A percentile compares a stretch with the other conserved stretches of the same genome.
Evolutionary conservation across 1,139 yeast species (phyloP).

Genomic region (Candida sanyaensis): DNA sequence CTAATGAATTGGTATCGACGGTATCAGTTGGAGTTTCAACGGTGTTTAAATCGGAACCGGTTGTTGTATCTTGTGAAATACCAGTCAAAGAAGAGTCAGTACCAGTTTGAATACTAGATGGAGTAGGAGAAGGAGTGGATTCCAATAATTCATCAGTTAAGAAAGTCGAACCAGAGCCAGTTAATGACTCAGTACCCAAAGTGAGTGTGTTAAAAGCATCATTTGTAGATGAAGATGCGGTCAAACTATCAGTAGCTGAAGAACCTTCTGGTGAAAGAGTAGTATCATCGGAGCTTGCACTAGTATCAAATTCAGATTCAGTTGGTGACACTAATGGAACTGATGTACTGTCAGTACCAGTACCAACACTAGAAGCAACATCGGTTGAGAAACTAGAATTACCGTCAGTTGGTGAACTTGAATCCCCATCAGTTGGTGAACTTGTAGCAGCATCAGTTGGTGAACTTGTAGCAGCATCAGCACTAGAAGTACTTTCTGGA

Average conservation of each 20-base stretch:
- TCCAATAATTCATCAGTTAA: not conserved
- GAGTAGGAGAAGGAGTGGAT: not conserved
- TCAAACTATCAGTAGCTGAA: not conserved
- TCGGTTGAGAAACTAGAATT: not conserved
- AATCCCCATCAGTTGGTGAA: not conserved
- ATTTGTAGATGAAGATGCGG: not conserved
- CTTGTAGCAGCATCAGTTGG: not conserved
- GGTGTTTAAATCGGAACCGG: not conserved
- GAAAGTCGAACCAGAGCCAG: not conserved
- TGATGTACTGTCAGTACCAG: not conserved
- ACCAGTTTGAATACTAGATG: not conserved
- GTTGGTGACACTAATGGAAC: not conserved
- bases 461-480: not conserved
- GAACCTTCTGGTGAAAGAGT: not conserved
- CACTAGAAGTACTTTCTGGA: not conserved
- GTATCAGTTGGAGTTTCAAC: not conserved
- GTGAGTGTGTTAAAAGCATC: not conserved
- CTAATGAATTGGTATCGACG: conserved; percentile 6
- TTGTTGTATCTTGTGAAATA: not conserved
- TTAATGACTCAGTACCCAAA: not conserved
- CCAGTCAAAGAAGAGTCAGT: not conserved
- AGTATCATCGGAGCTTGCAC: not conserved
- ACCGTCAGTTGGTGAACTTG: not conserved
- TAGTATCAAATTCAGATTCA: not conserved
- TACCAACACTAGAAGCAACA: not conserved